A percentile compares a stretch with the other conserved stretches of the same genome.
phyloP scores from a whole-genome alignment of 768 basidiomycete species.

The Brasilioporus rufonigricans region DNA sequence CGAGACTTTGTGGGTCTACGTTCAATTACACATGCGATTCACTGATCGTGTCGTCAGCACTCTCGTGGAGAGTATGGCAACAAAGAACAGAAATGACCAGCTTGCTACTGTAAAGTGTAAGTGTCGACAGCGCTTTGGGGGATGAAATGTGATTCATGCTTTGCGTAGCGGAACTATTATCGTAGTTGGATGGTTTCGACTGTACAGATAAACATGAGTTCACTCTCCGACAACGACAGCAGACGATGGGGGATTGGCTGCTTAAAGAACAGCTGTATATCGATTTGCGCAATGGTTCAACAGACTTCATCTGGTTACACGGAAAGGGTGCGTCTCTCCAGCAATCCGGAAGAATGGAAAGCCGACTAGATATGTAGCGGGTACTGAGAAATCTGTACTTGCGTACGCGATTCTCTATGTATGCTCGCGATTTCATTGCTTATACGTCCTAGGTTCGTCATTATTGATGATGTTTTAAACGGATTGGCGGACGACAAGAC shows the following conservation, averaged over 20 bases:
- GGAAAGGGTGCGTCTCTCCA: not conserved
- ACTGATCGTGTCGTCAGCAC: not conserved
- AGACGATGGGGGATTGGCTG: not conserved
- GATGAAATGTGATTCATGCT: too few relatives aligned
- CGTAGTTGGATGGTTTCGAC: not conserved
- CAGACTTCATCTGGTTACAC: conserved; percentile 5
- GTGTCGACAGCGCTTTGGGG: not conserved
- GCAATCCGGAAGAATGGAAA: not conserved
- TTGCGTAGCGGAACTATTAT: not conserved
- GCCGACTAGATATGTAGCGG: not conserved
- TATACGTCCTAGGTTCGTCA: not conserved
- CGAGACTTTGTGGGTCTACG: not conserved
- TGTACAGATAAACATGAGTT: not conserved
- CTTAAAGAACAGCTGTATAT: not conserved
- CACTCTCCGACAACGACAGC: not conserved
- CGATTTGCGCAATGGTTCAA: not conserved
- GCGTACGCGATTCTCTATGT: not conserved
- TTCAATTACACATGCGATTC: too few relatives aligned
- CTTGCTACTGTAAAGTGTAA: not conserved
- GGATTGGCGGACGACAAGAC: not conserved
- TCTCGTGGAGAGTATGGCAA: not conserved
- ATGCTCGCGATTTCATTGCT: not conserved
- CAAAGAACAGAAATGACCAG: not conserved
- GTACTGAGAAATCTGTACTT: not conserved
- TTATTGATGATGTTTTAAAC: not conserved